A percentile compares a stretch with the other conserved stretches of the same genome.
phyloP scores from a whole-genome alignment of 1,139 yeast species.

The Geotrichum citri-aurantii region DNA sequence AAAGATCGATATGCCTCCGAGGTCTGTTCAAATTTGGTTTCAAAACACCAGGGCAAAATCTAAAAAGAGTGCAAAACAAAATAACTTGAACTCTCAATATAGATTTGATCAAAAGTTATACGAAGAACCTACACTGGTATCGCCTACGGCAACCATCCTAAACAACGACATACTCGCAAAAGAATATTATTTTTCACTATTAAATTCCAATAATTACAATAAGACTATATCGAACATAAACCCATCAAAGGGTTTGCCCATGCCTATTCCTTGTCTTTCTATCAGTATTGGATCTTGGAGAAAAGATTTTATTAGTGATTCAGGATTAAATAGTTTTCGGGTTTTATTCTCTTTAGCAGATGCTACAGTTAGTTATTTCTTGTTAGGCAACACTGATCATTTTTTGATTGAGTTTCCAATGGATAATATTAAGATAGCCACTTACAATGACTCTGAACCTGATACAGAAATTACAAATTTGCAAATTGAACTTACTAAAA shows the following conservation, averaged over 20 bases:
- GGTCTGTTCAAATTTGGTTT: constrained; percentile 93
- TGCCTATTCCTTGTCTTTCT: constrained; percentile 26
- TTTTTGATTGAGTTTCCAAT: constrained; percentile 30
- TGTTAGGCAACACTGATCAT: constrained; percentile 26
- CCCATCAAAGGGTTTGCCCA: constrained; percentile 2
- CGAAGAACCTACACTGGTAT: neutral
- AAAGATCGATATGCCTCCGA: constrained; percentile 78
- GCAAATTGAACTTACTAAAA: constrained; percentile 22
- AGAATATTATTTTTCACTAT: neutral
- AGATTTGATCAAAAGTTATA: constrained; percentile 33
- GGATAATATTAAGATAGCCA: constrained; percentile 22
- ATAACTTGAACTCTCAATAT: constrained; percentile 36
- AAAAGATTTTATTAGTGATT: constrained; percentile 22
- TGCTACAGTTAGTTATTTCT: constrained; percentile 26
- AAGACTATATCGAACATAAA: neutral
- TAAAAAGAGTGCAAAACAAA: constrained; percentile 40
- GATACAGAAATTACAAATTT: constrained; percentile 23
- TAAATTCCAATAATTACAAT: neutral
- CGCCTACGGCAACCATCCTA: constrained; percentile 9
- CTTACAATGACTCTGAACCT: constrained; percentile 17
- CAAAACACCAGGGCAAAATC: constrained; percentile 85
- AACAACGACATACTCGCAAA: neutral
- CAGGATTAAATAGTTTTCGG: constrained; percentile 25
- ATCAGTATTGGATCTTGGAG: constrained; percentile 34
- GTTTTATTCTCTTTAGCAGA: constrained; percentile 27